phyloP scores from a whole-genome alignment of 1,284 basidiomycete genomes.

The Bjerkandera adusta region DNA sequence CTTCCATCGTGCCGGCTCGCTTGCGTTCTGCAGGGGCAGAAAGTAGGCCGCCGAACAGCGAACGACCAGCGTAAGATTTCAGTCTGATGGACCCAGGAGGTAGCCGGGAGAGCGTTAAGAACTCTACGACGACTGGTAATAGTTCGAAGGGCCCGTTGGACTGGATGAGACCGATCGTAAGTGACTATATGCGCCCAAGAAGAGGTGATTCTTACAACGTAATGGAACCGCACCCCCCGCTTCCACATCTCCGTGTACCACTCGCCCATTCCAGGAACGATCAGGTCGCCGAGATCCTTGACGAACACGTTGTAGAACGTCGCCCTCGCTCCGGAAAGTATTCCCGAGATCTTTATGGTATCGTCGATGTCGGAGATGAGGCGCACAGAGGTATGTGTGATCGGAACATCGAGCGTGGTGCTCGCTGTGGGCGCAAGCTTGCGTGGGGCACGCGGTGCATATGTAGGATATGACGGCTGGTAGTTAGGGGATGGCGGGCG shows the following conservation, averaged over 20 bases:
- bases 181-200: neutral
- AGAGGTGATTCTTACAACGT: conserved; percentile 64
- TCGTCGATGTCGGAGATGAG: conserved; percentile 95
- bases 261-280: conserved; percentile 84
- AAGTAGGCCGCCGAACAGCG: conserved; percentile 73
- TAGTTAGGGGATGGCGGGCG: conserved; percentile 24
- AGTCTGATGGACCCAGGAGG: conserved; percentile 73
- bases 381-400: conserved; percentile 60
- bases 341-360: conserved; percentile 81
- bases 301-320: conserved; percentile 82
- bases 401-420: conserved; percentile 41
- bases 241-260: conserved; percentile 76
- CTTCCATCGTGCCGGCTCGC: conserved; percentile 71
- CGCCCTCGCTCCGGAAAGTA: conserved; percentile 70
- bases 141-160: conserved; percentile 90
- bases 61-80: conserved; percentile 80
- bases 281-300: conserved; percentile 70
- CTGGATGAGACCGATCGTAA: conserved; percentile 38
- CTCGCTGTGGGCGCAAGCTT: conserved; percentile 20
- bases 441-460: conserved; percentile 17
- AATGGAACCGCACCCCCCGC: conserved; percentile 77
- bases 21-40: conserved; percentile 80
- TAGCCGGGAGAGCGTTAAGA: conserved; percentile 69
- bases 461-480: conserved; percentile 19
- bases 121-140: conserved; percentile 77